Conservation (phyloP, 2,329 filamentous ascomycete species). For the Rhytidhysteron rufulum region DNA sequence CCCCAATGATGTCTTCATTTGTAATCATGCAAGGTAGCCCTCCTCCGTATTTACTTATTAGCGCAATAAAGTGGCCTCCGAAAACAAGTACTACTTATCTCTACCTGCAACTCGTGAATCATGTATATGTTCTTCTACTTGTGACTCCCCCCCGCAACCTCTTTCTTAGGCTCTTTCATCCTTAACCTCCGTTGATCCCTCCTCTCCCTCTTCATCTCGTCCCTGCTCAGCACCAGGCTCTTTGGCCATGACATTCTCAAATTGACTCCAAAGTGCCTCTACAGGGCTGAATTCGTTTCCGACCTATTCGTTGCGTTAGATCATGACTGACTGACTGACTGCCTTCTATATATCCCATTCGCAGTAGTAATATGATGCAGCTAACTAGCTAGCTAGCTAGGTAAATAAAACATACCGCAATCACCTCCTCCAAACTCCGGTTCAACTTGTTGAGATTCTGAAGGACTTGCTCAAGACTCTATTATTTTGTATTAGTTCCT, state of each 20-base stretch:
- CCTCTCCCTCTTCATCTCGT: slow-evolving; percentile 26
- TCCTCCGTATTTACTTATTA: background rate
- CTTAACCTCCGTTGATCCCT: slow-evolving; percentile 13
- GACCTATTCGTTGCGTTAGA: no score
- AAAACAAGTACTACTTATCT: background rate
- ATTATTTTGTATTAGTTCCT: background rate
- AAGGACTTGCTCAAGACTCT: slow-evolving; percentile 81
- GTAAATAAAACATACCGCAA: slow-evolving; percentile 59
- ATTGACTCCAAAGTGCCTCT: slow-evolving; percentile 94
- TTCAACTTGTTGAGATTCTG: slow-evolving; percentile 96
- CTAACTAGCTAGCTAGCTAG: background rate
- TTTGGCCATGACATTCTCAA: slow-evolving; percentile 91
- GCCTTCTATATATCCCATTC: no score
- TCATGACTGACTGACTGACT: no score
- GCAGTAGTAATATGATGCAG: no score
- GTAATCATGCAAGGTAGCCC: background rate
- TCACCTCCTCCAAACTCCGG: slow-evolving; percentile 84
- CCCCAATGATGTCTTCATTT: background rate
- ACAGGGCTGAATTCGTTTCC: slow-evolving; percentile 98
- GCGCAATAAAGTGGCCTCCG: background rate
- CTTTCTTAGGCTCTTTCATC: no score
- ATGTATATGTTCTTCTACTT: background rate
- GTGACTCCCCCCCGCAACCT: background rate
- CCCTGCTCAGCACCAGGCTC: slow-evolving; percentile 49
- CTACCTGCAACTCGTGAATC: background rate